phyloP scores from a whole-genome alignment of 2,329 filamentous ascomycete species.

The Nothophoma quercina region DNA sequence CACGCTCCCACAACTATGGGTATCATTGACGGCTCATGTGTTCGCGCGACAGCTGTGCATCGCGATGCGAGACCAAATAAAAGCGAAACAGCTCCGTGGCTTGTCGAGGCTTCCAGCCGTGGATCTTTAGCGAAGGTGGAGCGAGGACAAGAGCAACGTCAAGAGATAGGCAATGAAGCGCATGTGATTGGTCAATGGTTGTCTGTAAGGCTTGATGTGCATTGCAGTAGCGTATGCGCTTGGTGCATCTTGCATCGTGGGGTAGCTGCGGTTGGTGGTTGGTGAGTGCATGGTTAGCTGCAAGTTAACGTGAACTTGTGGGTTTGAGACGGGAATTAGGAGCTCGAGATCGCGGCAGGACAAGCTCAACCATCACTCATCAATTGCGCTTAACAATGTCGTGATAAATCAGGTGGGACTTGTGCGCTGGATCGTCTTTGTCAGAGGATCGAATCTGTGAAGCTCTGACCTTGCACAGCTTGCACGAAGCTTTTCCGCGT shows the following conservation, averaged over 20 bases:
- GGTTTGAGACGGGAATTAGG: slow-evolving; percentile 3
- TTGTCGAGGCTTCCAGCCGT: not conserved
- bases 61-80: not conserved
- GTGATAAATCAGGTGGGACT: not conserved
- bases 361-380: not conserved
- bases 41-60: not conserved
- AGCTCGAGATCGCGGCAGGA: not conserved
- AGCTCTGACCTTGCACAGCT: slow-evolving; percentile 4
- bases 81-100: not conserved
- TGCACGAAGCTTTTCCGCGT: slow-evolving; percentile 8
- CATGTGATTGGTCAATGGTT: slow-evolving; percentile 10
- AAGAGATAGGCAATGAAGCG: slow-evolving; percentile 6
- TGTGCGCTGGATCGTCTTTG: not conserved
- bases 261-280: slow-evolving; percentile 17
- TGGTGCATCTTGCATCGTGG: slow-evolving; percentile 17
- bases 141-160: not conserved
- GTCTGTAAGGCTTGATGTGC: slow-evolving; percentile 10
- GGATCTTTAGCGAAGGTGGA: not conserved
- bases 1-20: not conserved
- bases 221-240: slow-evolving; percentile 14
- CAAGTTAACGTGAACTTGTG: not conserved
- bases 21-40: not conserved
- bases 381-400: too few species aligned
- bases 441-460: not conserved
- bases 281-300: slow-evolving; percentile 15